Conservation (phyloP, 2,329 filamentous ascomycete species). For the Talaromyces sp. region DNA sequence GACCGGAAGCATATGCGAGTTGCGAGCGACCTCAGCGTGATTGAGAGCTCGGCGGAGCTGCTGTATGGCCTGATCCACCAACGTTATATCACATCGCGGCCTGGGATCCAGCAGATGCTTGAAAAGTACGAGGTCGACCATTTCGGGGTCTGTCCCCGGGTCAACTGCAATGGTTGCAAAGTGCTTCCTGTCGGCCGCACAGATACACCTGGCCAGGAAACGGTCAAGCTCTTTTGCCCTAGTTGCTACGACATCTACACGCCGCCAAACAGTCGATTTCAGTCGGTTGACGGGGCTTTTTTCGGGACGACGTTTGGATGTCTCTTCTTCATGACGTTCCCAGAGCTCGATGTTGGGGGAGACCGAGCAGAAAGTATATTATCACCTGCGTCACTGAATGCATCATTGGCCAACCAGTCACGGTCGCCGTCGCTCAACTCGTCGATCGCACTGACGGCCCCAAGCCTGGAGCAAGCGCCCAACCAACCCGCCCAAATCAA, state of each 20-base stretch:
- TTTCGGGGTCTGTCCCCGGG: constrained; percentile 92
- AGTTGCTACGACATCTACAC: constrained; percentile 96
- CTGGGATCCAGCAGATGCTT: constrained; percentile 97
- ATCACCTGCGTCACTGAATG: constrained; percentile 19
- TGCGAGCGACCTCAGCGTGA: constrained; percentile 87
- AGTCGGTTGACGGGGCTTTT: constrained; percentile 95
- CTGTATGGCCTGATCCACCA: constrained; percentile 98
- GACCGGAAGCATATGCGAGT: constrained; percentile 79
- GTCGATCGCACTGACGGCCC: constrained; percentile 18
- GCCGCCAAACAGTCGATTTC: constrained; percentile 93
- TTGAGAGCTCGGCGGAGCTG: constrained; percentile 96
- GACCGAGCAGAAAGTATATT: constrained; percentile 56
- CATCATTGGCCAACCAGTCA: constrained; percentile 22
- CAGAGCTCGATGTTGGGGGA: constrained; percentile 76
- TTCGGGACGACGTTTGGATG: constrained; percentile 97
- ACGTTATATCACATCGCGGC: constrained; percentile 92
- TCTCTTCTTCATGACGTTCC: constrained; percentile 97
- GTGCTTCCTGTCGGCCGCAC: constrained; percentile 90
- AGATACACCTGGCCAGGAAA: constrained; percentile 93
- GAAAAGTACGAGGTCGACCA: constrained; percentile 98
- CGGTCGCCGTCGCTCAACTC: constrained; percentile 24
- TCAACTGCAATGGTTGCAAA: constrained; percentile 82
- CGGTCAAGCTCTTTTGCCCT: constrained; percentile 96
- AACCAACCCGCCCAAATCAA: constrained; percentile 61
- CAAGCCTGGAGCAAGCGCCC: constrained; percentile 30